These are phyloP conservation scores for Mucor sp. DNA, from an alignment of 371 early-diverging fungal species.

Conservation along the genomic window DNA sequence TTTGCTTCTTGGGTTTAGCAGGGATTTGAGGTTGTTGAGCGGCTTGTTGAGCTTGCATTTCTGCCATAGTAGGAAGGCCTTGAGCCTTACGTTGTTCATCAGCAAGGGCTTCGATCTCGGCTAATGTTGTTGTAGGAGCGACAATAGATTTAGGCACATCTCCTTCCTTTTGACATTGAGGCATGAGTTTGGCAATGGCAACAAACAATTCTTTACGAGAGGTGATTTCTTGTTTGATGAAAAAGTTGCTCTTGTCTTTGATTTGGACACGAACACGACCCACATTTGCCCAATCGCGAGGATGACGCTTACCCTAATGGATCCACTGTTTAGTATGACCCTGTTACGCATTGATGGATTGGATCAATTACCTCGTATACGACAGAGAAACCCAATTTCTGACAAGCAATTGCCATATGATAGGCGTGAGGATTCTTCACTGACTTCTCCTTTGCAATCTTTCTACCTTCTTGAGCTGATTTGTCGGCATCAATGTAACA, in stretches of 20 bases:
- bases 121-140: slow-evolving; percentile 38
- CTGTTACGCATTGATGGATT: neutral
- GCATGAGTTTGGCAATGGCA: slow-evolving; percentile 41
- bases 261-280: slow-evolving; percentile 61
- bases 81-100: slow-evolving; percentile 53
- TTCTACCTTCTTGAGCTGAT: slow-evolving; percentile 53
- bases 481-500: slow-evolving; percentile 65
- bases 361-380: slow-evolving; percentile 57
- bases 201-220: slow-evolving; percentile 40
- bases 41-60: slow-evolving; percentile 32
- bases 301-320: slow-evolving; percentile 51
- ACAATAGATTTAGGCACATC: slow-evolving; percentile 38
- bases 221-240: slow-evolving; percentile 27
- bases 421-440: slow-evolving; percentile 64
- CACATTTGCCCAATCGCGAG: slow-evolving; percentile 63
- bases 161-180: slow-evolving; percentile 37
- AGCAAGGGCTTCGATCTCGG: slow-evolving; percentile 43
- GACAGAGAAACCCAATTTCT: slow-evolving; percentile 55
- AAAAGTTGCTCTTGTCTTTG: slow-evolving; percentile 40
- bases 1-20: slow-evolving; percentile 42
- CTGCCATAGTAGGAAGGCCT: slow-evolving; percentile 49
- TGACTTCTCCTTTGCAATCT: slow-evolving; percentile 49
- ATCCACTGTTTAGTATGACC: neutral
- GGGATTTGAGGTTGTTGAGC: slow-evolving; percentile 25
- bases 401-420: slow-evolving; percentile 66